A percentile compares a stretch with the other conserved stretches of the same genome.
Evolutionary conservation across 139 green algal species (phyloP).

Genomic region (Picochlorum costavermella): DNA sequence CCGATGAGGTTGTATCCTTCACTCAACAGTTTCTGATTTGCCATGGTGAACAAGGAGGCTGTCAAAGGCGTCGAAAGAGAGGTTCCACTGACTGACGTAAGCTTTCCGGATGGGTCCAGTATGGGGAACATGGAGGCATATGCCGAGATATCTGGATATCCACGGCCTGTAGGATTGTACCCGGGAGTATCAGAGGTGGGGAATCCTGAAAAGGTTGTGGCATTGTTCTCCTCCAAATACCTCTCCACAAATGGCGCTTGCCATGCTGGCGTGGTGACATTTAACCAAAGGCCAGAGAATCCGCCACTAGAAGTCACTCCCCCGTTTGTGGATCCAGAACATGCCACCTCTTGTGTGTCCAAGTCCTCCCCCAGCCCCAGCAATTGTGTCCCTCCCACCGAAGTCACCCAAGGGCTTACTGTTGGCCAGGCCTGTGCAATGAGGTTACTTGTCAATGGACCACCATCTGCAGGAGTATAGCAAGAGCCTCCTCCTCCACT

Average conservation of each 20-base stretch:
- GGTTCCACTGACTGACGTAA: background rate
- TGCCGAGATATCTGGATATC: background rate
- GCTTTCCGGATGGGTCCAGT: background rate
- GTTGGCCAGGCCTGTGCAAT: background rate
- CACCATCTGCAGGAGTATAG: background rate
- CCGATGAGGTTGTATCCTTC: background rate
- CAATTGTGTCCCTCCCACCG: background rate
- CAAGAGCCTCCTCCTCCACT: background rate
- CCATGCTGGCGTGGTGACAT: background rate
- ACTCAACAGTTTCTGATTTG: background rate
- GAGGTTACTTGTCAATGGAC: background rate
- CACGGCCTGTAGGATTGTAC: background rate
- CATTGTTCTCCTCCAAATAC: slow-evolving; percentile 2
- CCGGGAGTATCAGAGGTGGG: background rate
- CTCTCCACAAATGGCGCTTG: background rate
- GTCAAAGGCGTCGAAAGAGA: background rate
- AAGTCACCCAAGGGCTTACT: background rate
- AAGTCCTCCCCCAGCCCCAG: background rate
- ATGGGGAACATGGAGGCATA: background rate
- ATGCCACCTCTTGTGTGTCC: background rate
- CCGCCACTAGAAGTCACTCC: background rate
- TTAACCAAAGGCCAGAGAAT: background rate
- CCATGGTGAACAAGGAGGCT: background rate
- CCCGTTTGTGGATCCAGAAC: background rate
- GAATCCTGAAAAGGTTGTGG: background rate